Base-by-base conservation (phyloP, 2,329 filamentous ascomycete species). In the Calonectria leucothoes region DNA sequence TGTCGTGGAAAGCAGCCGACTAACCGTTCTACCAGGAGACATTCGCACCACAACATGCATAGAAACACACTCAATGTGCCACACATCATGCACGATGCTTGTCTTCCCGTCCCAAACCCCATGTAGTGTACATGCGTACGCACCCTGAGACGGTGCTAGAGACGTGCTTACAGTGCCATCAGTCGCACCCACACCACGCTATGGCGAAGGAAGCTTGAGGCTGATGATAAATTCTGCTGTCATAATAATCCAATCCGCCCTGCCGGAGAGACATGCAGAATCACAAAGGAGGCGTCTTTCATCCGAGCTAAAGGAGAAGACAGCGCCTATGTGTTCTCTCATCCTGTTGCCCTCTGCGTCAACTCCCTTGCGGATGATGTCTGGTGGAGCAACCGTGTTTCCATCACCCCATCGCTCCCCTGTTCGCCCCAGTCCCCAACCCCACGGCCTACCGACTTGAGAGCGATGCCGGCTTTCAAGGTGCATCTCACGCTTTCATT, bases 401-500 rank as follows among this genome's bases (percentile, higher is more conserved):
- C 51, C 35, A 52, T 55, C 70, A 71, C 70, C 37, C 64, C 61
- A 71, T 70, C 61, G 29, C 31, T 33, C 37, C 51, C 51, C 27
- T 68, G 27, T 7, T 55, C 42, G 35, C 57, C 49, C 57, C 42
- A 31, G 42, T 55, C 66, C 27, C 25, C 69, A 65, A 63, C 51
- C 55, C 55, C 42, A 33, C 69, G 51, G 52, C 52, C 51, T 61
- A 48, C 52, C 55, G 23, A 42, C 35, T 10, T 45, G 45, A 33
- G 27, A 67, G 27, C n/a, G 48, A 61, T 37, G 51, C 64, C 69
- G 27, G 64, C 52, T 61, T 37, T 52, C 29, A 20, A 52, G 17
- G 49, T 48, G 31, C 31, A 23, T 25, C 23, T 42, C 51, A 31
- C n/a, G 35, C 12, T 37, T 15, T 7, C 29, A 61, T 52, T 14